A percentile compares a stretch with the other conserved stretches of the same genome.
Evolutionary conservation across 805 yeast genomes (phyloP).

Genomic region (Monosporozyma solicola): DNA sequence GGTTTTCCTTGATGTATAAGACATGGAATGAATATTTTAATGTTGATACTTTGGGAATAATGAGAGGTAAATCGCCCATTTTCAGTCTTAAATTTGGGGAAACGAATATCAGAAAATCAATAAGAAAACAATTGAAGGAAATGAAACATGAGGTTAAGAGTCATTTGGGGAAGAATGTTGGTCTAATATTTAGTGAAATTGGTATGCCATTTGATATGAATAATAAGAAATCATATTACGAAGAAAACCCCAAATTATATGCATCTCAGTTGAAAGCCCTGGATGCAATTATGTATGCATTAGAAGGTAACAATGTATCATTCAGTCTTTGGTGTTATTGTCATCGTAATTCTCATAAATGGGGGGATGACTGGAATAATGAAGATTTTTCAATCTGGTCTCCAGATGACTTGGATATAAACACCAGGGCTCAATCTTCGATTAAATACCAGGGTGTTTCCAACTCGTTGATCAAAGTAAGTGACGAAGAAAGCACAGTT

Average conservation of each 20-base stretch:
- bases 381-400: slow-evolving; percentile 92
- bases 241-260: slow-evolving; percentile 54
- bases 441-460: neutral
- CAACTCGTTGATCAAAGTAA: neutral
- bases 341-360: slow-evolving; percentile 58
- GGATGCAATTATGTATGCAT: slow-evolving; percentile 72
- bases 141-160: slow-evolving; percentile 56
- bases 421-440: neutral
- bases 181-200: slow-evolving; percentile 82
- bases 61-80: slow-evolving; percentile 68
- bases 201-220: slow-evolving; percentile 98
- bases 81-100: slow-evolving; percentile 79
- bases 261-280: slow-evolving; percentile 69
- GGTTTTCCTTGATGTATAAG: slow-evolving; percentile 85
- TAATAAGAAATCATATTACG: slow-evolving; percentile 52
- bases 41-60: slow-evolving; percentile 82
- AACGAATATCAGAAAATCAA: slow-evolving; percentile 59
- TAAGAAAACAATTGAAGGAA: slow-evolving; percentile 57
- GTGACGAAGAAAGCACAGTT: neutral
- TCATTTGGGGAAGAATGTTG: slow-evolving; percentile 53
- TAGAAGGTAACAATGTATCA: slow-evolving; percentile 64
- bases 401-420: slow-evolving; percentile 38
- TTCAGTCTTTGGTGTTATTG: slow-evolving; percentile 86
- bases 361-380: slow-evolving; percentile 91
- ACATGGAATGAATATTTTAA: slow-evolving; percentile 78